Base-by-base conservation (phyloP, 257 asterid genomes). In the Rhazya stricta region DNA sequence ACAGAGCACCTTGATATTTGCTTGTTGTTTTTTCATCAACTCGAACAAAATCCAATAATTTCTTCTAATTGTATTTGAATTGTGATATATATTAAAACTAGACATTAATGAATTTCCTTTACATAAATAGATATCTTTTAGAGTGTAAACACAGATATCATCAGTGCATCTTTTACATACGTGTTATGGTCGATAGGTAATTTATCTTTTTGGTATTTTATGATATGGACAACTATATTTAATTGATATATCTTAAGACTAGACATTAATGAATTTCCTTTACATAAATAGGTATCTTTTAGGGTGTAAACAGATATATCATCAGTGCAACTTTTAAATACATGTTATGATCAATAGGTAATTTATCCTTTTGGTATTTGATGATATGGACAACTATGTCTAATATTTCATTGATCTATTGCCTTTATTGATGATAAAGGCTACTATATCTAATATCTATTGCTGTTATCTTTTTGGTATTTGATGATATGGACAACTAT, bases 371-470 rank as follows among this genome's bases (percentile, higher is more conserved):
- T 58, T 66, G 50, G 32, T 66, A 9, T 66, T 37, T 25, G 8
- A 19, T 0, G 5, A 63, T 21, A 25, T 37, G 50, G 46, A 39
- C 16, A 32, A 9, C 41, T 58, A 72, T 36, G n/a, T 18, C 41
- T 34, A 27, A 53, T 58, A 53, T 27, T 19, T 66, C 27, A 79
- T 65, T 74, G 21, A 78, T 73, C 27, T n/a, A n/a, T n/a, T n/a
- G n/a, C n/a, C n/a, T n/a, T n/a, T n/a, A n/a, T n/a, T n/a, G n/a
- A n/a, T n/a, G n/a, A n/a, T n/a, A n/a, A n/a, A n/a, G n/a, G n/a
- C n/a, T n/a, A n/a, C n/a, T n/a, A n/a, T n/a, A n/a, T n/a, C n/a
- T n/a, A n/a, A n/a, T n/a, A n/a, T n/a, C n/a, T n/a, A n/a, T n/a
- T n/a, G n/a, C n/a, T n/a, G n/a, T 25, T 61, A 1, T 43, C 29